Evolutionary conservation across 441 rosid species (phyloP).

Genomic region (Jatropha podagrica): DNA sequence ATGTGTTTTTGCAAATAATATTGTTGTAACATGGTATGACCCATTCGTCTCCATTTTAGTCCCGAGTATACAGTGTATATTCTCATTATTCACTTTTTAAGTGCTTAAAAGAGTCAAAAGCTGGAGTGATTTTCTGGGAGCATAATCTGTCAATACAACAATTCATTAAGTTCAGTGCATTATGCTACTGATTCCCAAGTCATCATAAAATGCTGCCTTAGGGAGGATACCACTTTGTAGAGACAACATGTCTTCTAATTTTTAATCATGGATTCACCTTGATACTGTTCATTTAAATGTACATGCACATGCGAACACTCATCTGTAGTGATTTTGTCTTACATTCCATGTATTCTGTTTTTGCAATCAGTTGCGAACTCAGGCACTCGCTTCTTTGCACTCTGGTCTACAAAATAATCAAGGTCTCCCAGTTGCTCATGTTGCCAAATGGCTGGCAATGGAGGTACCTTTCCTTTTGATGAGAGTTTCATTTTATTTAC

Average conservation of each 20-base stretch:
- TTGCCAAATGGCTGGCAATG: conserved; percentile 87
- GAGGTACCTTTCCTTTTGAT: conserved; percentile 55
- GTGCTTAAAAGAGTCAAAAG: neutral
- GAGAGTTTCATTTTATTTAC: conserved; percentile 8
- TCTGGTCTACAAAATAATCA: conserved; percentile 79
- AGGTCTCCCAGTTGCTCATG: conserved; percentile 81
- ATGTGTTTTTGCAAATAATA: neutral
- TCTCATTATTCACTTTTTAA: conserved; percentile 3
- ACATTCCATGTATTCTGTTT: conserved; percentile 22
- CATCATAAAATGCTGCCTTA: conserved; percentile 5
- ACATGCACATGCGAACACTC: neutral
- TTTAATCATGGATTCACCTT: conserved; percentile 16
- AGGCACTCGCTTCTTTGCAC: conserved; percentile 90
- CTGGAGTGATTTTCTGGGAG: neutral
- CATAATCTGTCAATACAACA: neutral
- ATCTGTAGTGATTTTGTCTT: conserved; percentile 17
- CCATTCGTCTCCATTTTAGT: conserved; percentile 4
- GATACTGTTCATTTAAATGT: conserved; percentile 9
- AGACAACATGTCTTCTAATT: neutral
- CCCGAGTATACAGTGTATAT: neutral
- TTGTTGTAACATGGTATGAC: neutral
- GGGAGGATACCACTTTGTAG: neutral
- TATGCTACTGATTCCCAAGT: neutral
- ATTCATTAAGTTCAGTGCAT: neutral
- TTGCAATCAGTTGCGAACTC: conserved; percentile 71